These are phyloP conservation scores for Erodium texanum DNA, from an alignment of 441 rosid species.

Conservation along the genomic window DNA sequence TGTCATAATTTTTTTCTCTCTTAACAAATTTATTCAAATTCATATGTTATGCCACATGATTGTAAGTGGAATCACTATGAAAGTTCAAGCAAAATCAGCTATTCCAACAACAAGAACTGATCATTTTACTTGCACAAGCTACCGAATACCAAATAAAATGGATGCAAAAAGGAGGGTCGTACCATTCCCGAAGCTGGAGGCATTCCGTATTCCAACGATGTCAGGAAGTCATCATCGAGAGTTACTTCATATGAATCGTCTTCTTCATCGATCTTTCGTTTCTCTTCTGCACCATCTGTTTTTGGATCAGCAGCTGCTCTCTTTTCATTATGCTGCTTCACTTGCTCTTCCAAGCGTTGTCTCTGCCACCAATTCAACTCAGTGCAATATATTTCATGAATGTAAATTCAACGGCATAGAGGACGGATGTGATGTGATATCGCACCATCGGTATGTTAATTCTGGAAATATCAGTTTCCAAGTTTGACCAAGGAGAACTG, in stretches of 20 bases:
- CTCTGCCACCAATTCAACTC: conserved; percentile 41
- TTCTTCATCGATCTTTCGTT: conserved; percentile 39
- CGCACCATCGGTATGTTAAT: too few species aligned
- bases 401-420: background rate
- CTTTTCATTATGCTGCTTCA: conserved; percentile 75
- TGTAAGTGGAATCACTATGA: too few species aligned
- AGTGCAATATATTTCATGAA: conserved; percentile 6
- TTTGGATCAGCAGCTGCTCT: conserved; percentile 38
- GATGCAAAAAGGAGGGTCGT: conserved; percentile 11
- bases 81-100: too few species aligned
- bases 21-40: too few species aligned
- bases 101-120: too few species aligned
- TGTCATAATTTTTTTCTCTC: too few species aligned
- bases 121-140: too few species aligned
- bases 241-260: conserved; percentile 81
- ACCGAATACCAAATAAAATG: background rate
- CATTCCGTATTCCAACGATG: conserved; percentile 94
- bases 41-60: too few species aligned
- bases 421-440: too few species aligned
- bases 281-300: conserved; percentile 24
- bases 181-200: conserved; percentile 99
- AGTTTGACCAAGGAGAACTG: too few species aligned
- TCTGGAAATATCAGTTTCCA: too few species aligned
- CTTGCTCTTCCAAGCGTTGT: conserved; percentile 87
- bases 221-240: conserved; percentile 83